phyloP scores from a whole-genome alignment of 805 yeast species.

The Zygoascus flipseniorum region DNA sequence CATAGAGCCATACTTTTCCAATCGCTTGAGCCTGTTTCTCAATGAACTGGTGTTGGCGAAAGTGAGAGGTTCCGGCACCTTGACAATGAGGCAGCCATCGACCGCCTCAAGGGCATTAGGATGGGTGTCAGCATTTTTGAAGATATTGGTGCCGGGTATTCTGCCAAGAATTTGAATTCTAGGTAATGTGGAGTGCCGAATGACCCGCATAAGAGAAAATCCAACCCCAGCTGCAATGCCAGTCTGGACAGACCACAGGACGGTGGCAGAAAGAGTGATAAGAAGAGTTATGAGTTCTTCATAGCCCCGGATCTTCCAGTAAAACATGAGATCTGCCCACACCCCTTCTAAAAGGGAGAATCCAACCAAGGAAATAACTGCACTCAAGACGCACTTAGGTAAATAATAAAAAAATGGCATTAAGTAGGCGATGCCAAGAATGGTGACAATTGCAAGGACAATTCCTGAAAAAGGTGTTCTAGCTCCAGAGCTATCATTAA shows the following conservation, averaged over 20 bases:
- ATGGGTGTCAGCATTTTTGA: slow-evolving; percentile 63
- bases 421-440: slow-evolving; percentile 53
- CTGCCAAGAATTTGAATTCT: slow-evolving; percentile 78
- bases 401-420: slow-evolving; percentile 58
- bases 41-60: slow-evolving; percentile 80
- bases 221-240: slow-evolving; percentile 86
- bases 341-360: slow-evolving; percentile 71
- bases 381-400: slow-evolving; percentile 73
- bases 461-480: slow-evolving; percentile 77
- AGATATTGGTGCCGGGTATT: slow-evolving; percentile 49
- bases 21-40: slow-evolving; percentile 52
- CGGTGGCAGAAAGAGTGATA: slow-evolving; percentile 55
- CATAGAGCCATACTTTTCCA: slow-evolving; percentile 71
- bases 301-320: slow-evolving; percentile 63
- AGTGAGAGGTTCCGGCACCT: slow-evolving; percentile 80
- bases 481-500: slow-evolving; percentile 83
- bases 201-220: slow-evolving; percentile 69
- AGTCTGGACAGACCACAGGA: slow-evolving; percentile 72
- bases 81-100: slow-evolving; percentile 69
- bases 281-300: slow-evolving; percentile 63
- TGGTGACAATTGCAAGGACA: slow-evolving; percentile 68
- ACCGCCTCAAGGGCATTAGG: slow-evolving; percentile 38
- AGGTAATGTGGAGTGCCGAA: slow-evolving; percentile 72
- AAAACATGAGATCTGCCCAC: slow-evolving; percentile 69
- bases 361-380: slow-evolving; percentile 74